Base-by-base conservation (phyloP, 306 rosid genomes). In the Calophaca sinica region DNA sequence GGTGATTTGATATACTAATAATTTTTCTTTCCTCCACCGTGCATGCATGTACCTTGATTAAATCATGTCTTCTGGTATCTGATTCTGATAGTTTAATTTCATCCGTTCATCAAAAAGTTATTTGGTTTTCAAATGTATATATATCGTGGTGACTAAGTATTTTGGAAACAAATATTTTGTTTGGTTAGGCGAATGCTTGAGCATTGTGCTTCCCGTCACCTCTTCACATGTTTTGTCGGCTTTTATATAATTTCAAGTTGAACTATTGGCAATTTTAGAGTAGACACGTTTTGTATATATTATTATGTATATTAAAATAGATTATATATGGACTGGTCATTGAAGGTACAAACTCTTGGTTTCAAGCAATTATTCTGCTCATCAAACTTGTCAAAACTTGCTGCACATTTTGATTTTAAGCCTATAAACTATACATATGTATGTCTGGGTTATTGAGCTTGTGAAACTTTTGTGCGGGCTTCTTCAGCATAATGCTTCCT, bases 171-270 rank as follows among this genome's bases (percentile, higher is more conserved):
- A 69, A 60, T 44, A 33, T 74, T 77, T 64, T 59, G 80, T 83
- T 73, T 71, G 84, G 85, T 79, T 78, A 77, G 83, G 81, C 87
- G 74, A 74, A 70, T 83, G 82, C 79, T 80, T 70, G 74, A 80
- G 84, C 89, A 49, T 83, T 80, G 87, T 80, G 89, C 80, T 86
- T 80, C 73, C 76, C 82, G 82, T 79, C 83, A 67, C 29, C 65
- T 20, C 26, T 20, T 80, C 90, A 88, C 86, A 82, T 86, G 86
- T 68, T 87, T 76, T 86, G 87, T 86, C 87, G 68, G 87, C 64
- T 45, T 81, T 79, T 64, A 46, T 39, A 7, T 7, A 20, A 20
- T 42, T 50, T 39, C 65, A 68, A 74, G 51, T 69, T 77, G 59
- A 81, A 83, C 31, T 79, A 86, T 45, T 68, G 26, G 45, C 68